A percentile compares a stretch with the other conserved stretches of the same genome.
Evolutionary conservation across 2,329 filamentous ascomycete species (phyloP).

Genomic region (Ustilaginoidea virens): DNA sequence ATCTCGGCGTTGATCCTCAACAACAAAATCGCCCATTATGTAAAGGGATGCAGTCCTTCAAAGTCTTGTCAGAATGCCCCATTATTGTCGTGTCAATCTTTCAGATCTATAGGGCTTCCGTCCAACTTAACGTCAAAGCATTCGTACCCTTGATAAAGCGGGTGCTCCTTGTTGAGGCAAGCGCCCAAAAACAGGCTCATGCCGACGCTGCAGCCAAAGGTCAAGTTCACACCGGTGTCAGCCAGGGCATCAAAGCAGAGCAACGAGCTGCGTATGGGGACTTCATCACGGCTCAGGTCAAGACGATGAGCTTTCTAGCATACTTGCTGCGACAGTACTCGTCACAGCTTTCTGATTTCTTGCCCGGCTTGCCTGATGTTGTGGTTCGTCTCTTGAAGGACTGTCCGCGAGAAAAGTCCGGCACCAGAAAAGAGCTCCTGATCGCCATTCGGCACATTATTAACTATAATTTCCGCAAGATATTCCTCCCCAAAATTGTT

Average conservation of each 20-base stretch:
- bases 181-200: constrained; percentile 85
- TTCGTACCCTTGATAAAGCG: constrained; percentile 92
- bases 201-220: constrained; percentile 64
- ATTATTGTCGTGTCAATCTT: constrained; percentile 99
- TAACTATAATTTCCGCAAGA: constrained; percentile 95
- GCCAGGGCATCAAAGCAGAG: constrained; percentile 61
- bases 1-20: constrained; percentile 67
- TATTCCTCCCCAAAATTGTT: constrained; percentile 88
- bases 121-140: constrained; percentile 70
- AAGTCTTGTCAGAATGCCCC: constrained; percentile 90
- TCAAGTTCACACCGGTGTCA: constrained; percentile 82
- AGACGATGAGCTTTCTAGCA: constrained; percentile 97
- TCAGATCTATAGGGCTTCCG: constrained; percentile 72
- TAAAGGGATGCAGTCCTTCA: constrained; percentile 98
- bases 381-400: constrained; percentile 86
- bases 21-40: constrained; percentile 68
- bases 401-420: constrained; percentile 86
- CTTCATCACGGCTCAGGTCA: constrained; percentile 94
- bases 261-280: constrained; percentile 91
- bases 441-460: constrained; percentile 97
- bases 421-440: constrained; percentile 82
- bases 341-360: constrained; percentile 73
- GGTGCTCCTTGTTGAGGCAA: constrained; percentile 76
- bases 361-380: constrained; percentile 72
- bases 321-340: constrained; percentile 83